Evolutionary conservation across 495 filamentous ascomycete species (phyloP).

Genomic region (Aeminium ludgeri): DNA sequence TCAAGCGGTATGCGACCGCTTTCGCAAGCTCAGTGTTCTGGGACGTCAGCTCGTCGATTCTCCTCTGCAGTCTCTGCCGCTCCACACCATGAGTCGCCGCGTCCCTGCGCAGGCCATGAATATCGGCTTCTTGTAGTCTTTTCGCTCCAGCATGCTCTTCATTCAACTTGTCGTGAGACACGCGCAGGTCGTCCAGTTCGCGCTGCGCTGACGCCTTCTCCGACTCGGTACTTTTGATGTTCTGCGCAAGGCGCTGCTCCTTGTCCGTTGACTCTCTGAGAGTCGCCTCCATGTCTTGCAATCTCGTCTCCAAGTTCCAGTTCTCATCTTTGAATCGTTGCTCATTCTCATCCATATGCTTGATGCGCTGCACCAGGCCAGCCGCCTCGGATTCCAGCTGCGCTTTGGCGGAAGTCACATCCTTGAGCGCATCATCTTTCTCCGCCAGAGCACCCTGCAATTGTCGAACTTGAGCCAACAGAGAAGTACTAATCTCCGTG

Average conservation of each 20-base stretch:
- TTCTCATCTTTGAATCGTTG: conserved; percentile 94
- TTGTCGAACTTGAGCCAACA: conserved; percentile 77
- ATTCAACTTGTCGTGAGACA: conserved; percentile 52
- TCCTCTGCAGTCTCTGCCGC: conserved; percentile 52
- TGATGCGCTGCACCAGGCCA: conserved; percentile 58
- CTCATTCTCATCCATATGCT: conserved; percentile 77
- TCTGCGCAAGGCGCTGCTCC: conserved; percentile 61
- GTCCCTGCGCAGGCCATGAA: conserved; percentile 60
- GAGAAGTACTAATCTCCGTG: conserved; percentile 80
- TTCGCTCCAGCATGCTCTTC: conserved; percentile 60
- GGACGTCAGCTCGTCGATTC: conserved; percentile 65
- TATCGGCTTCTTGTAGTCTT: conserved; percentile 77
- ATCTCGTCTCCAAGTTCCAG: conserved; percentile 81
- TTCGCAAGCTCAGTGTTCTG: conserved; percentile 83
- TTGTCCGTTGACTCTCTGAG: conserved; percentile 56
- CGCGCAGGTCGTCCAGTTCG: conserved; percentile 76
- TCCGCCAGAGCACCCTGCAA: conserved; percentile 68
- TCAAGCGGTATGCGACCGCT: conserved; percentile 54
- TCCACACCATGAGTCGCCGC: conserved; percentile 60
- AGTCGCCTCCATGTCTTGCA: conserved; percentile 59
- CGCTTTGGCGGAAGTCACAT: conserved; percentile 53
- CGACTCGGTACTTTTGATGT: conserved; percentile 44
- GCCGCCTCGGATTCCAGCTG: conserved; percentile 68
- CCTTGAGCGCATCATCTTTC: conserved; percentile 70
- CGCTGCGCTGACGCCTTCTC: conserved; percentile 65